Percentiles rank a stretch among this genome's conserved stretches.
Conservation (phyloP, 306 rosid species). For the Cucurbita moschata region DNA sequence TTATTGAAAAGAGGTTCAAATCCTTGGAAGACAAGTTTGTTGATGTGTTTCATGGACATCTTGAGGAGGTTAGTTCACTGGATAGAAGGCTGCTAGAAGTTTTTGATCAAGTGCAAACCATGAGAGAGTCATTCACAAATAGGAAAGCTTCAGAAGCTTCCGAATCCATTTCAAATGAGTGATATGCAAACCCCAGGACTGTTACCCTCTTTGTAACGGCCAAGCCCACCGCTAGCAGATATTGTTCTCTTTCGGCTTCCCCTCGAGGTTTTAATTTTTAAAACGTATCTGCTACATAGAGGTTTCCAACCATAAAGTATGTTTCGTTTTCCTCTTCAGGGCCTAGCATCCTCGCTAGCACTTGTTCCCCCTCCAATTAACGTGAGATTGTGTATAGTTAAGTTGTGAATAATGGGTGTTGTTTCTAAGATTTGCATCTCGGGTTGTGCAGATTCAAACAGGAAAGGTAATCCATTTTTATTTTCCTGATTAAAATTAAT, state of each 20-base stretch:
- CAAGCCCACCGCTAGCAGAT: no score
- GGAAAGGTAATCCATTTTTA: neutral
- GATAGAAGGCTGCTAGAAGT: slow-evolving; percentile 26
- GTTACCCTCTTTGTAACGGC: no score
- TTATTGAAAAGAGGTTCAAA: slow-evolving; percentile 26
- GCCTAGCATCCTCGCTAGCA: no score
- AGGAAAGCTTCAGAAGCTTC: slow-evolving; percentile 21
- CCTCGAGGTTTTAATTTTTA: no score
- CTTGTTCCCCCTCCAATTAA: no score
- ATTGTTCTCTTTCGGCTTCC: no score
- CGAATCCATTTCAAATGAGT: slow-evolving; percentile 10
- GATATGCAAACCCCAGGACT: neutral
- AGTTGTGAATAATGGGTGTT: neutral
- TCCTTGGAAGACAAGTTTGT: slow-evolving; percentile 42
- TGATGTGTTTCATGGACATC: slow-evolving; percentile 23
- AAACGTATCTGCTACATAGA: no score
- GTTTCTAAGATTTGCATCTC: neutral
- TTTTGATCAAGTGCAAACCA: slow-evolving; percentile 30
- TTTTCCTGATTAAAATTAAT: neutral
- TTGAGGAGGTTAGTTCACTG: slow-evolving; percentile 19
- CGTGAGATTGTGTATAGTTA: neutral
- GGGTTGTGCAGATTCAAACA: neutral
- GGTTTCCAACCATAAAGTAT: no score
- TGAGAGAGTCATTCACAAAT: slow-evolving; percentile 30
- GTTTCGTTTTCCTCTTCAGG: no score